A percentile compares a stretch with the other conserved stretches of the same genome.
These are phyloP conservation scores for Smithsoniella earleae DNA, from an alignment of 163 green algal genomes.

Conservation along the genomic window DNA sequence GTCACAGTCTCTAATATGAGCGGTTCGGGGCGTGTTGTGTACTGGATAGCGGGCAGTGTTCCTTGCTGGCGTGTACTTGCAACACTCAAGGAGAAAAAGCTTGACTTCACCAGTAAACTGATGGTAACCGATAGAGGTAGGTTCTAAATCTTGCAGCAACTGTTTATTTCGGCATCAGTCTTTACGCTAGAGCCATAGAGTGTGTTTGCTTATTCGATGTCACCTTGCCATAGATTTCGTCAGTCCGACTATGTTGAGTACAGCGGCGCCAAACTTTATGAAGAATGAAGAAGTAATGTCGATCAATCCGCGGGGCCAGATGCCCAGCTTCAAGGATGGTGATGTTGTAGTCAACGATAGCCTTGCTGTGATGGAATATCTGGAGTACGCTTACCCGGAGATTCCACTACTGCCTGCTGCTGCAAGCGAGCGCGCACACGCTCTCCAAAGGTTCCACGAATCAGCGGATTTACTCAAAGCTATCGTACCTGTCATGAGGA, in stretches of 20 bases:
- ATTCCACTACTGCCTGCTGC: conserved; percentile 29
- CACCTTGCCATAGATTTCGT: too few relatives aligned
- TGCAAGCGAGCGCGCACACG: not conserved
- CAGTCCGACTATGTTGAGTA: too few relatives aligned
- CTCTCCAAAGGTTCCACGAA: not conserved
- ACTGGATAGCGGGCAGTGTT: not conserved
- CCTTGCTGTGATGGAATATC: conserved; percentile 33
- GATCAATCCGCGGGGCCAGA: conserved; percentile 38
- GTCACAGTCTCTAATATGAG: too few relatives aligned
- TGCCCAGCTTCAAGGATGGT: conserved; percentile 37
- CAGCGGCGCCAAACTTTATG: too few relatives aligned
- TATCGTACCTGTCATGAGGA: not conserved
- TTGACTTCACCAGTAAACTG: not conserved
- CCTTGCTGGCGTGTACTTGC: not conserved
- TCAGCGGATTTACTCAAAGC: not conserved
- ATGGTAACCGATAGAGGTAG: too few relatives aligned
- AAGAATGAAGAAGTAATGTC: conserved; percentile 33
- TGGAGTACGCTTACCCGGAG: conserved; percentile 36
- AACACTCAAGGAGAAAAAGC: not conserved
- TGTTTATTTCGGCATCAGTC: too few relatives aligned
- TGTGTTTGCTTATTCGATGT: too few relatives aligned
- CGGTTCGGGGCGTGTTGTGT: not conserved
- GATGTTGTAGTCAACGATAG: conserved; percentile 35
- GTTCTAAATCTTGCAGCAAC: too few relatives aligned
- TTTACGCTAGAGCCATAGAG: too few relatives aligned